phyloP scores from a whole-genome alignment of 148 eudicot species.

The Pouteria glomerata region DNA sequence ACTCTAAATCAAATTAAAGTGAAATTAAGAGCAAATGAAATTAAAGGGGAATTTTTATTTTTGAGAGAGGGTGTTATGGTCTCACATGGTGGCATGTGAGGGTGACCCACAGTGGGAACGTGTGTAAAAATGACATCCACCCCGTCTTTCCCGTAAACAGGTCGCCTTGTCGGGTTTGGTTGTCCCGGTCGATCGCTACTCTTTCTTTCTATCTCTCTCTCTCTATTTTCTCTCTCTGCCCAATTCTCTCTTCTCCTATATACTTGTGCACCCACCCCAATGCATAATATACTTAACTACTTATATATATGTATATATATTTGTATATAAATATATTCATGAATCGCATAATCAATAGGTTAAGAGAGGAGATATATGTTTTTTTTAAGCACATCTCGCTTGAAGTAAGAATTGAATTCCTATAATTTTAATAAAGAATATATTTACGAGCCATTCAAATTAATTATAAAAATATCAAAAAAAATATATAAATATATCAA shows the following conservation, averaged over 20 bases:
- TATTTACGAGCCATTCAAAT: too few relatives aligned
- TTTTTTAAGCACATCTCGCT: too few relatives aligned
- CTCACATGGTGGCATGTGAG: conserved; percentile 79
- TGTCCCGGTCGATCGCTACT: conserved; percentile 13
- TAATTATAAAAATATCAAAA: too few relatives aligned
- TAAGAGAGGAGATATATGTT: too few relatives aligned
- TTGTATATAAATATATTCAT: too few relatives aligned
- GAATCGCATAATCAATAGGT: too few relatives aligned
- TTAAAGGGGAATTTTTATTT: conserved; percentile 1
- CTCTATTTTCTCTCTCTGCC: background rate
- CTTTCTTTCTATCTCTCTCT: background rate
- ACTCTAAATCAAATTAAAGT: too few relatives aligned
- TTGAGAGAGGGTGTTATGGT: background rate
- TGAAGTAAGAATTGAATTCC: too few relatives aligned
- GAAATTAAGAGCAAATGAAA: too few relatives aligned
- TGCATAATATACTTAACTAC: background rate
- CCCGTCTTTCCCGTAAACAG: conserved; percentile 63
- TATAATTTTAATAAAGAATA: too few relatives aligned
- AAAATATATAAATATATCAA: too few relatives aligned
- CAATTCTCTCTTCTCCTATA: background rate
- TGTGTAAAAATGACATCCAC: conserved; percentile 43
- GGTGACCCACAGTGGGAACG: conserved; percentile 48
- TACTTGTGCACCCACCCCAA: too few relatives aligned
- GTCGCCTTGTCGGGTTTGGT: conserved; percentile 46
- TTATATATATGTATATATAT: background rate